Evolutionary conservation across 2,329 filamentous ascomycete species (phyloP).

Genomic region (Calonectria pauciramosa): DNA sequence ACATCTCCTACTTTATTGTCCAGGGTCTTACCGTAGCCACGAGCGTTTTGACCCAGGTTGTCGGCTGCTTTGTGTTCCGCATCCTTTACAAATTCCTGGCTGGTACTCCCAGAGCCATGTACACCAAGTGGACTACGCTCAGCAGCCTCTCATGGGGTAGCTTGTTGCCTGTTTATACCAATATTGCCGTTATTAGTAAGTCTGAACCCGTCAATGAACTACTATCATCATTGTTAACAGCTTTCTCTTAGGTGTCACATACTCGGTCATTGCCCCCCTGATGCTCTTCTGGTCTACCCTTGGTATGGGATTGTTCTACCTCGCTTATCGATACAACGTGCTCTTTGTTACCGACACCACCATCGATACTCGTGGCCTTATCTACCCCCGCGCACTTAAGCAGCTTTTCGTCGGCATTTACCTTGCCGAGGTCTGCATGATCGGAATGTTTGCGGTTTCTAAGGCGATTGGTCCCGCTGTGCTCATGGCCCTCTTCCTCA

Average conservation of each 20-base stretch:
- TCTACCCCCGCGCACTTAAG: constrained; percentile 90
- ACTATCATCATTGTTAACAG: constrained; percentile 34
- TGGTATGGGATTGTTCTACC: constrained; percentile 83
- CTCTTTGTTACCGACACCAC: constrained; percentile 84
- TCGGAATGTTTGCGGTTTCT: constrained; percentile 84
- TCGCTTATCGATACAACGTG: constrained; percentile 89
- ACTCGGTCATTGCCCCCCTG: constrained; percentile 86
- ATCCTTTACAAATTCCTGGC: constrained; percentile 79
- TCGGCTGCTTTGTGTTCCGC: constrained; percentile 76
- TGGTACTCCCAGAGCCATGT: constrained; percentile 83
- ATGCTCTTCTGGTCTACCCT: constrained; percentile 85
- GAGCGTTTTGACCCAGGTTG: constrained; percentile 77
- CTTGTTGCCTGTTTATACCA: constrained; percentile 80
- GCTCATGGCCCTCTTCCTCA: constrained; percentile 80
- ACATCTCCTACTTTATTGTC: constrained; percentile 89
- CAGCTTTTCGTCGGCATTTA: constrained; percentile 88
- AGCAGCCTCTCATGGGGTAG: constrained; percentile 82
- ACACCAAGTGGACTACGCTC: constrained; percentile 78
- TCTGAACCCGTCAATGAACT: background rate
- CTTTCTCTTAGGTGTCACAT: constrained; percentile 70
- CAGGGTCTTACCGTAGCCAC: constrained; percentile 86
- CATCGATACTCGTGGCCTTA: constrained; percentile 89
- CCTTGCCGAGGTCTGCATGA: constrained; percentile 81
- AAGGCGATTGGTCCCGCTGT: constrained; percentile 77
- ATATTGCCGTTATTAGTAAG: constrained; percentile 78